These are phyloP conservation scores for Penicillium sp. DNA, from an alignment of 2,329 filamentous ascomycete species.

Conservation along the genomic window DNA sequence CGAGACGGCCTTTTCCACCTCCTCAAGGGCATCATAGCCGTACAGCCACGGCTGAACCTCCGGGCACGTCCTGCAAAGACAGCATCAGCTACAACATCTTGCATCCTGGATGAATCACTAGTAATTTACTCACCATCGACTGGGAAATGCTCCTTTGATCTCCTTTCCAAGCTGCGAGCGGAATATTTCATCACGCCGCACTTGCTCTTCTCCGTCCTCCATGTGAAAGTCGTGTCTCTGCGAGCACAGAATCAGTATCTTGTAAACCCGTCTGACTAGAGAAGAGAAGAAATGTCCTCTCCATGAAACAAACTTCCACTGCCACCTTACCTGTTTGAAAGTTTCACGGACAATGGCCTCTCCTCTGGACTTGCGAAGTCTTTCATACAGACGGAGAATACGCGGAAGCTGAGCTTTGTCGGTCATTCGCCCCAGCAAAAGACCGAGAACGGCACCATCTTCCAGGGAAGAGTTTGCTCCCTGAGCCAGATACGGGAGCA, in stretches of 20 bases:
- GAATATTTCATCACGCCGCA: constrained; percentile 53
- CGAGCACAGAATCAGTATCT: background rate
- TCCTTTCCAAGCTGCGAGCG: constrained; percentile 50
- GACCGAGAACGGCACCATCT: constrained; percentile 60
- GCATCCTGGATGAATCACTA: background rate
- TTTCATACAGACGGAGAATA: constrained; percentile 42
- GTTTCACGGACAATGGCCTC: constrained; percentile 57
- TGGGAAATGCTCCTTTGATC: constrained; percentile 53
- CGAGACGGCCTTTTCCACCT: constrained; percentile 43
- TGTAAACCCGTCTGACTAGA: too few relatives aligned
- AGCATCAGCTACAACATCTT: background rate
- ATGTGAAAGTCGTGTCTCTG: constrained; percentile 48
- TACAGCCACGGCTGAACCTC: constrained; percentile 59
- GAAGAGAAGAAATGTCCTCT: too few relatives aligned
- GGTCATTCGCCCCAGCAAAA: constrained; percentile 49
- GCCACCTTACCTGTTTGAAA: constrained; percentile 43
- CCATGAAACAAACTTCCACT: background rate
- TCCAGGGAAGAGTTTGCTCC: constrained; percentile 64
- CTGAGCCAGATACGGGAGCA: constrained; percentile 59
- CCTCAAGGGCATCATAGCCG: constrained; percentile 56
- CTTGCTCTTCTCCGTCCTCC: constrained; percentile 52
- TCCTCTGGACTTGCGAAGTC: constrained; percentile 43
- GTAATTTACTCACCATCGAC: constrained; percentile 44
- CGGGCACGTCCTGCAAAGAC: constrained; percentile 48
- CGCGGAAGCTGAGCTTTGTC: constrained; percentile 39